A percentile compares a stretch with the other conserved stretches of the same genome.
These are phyloP conservation scores for Ceratocystis papillata DNA, from an alignment of 2,329 filamentous ascomycete species.

Conservation along the genomic window DNA sequence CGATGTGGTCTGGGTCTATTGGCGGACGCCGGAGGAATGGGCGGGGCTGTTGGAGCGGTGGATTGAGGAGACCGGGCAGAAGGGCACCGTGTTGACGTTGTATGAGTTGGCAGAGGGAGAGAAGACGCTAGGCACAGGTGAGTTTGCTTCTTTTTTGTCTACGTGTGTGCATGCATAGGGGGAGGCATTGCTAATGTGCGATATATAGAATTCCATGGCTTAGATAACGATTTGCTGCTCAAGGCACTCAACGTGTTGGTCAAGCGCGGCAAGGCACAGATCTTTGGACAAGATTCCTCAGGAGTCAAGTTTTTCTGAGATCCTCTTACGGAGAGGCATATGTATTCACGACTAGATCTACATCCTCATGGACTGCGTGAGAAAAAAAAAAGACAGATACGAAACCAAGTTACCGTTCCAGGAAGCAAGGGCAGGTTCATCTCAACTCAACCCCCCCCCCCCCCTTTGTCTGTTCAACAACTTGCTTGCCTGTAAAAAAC, in stretches of 20 bases:
- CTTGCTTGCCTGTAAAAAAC: neutral
- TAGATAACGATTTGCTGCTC: constrained; percentile 71
- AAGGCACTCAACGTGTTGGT: constrained; percentile 72
- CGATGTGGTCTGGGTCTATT: constrained; percentile 64
- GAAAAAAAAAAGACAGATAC: constrained; percentile 10
- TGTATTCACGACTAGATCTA: too few species aligned
- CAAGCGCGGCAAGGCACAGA: constrained; percentile 81
- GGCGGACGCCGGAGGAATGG: constrained; percentile 86
- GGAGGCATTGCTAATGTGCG: neutral
- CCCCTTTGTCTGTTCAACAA: too few species aligned
- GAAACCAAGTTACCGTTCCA: neutral
- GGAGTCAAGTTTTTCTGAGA: constrained; percentile 93
- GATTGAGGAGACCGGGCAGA: constrained; percentile 81
- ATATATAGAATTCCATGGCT: constrained; percentile 64
- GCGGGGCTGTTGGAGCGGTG: constrained; percentile 65
- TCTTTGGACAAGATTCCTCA: constrained; percentile 78
- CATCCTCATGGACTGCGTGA: too few species aligned
- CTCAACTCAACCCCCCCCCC: too few species aligned
- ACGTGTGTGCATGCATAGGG: neutral
- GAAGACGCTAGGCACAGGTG: constrained; percentile 57
- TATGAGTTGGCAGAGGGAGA: constrained; percentile 91
- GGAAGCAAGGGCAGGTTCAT: neutral
- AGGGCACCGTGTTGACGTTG: constrained; percentile 76
- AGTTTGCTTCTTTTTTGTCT: constrained; percentile 27
- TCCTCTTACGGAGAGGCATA: neutral